Percentiles rank a stretch among this genome's conserved stretches.
phyloP scores from a whole-genome alignment of 305 asterid genomes.

The Fraxinus baroniana region DNA sequence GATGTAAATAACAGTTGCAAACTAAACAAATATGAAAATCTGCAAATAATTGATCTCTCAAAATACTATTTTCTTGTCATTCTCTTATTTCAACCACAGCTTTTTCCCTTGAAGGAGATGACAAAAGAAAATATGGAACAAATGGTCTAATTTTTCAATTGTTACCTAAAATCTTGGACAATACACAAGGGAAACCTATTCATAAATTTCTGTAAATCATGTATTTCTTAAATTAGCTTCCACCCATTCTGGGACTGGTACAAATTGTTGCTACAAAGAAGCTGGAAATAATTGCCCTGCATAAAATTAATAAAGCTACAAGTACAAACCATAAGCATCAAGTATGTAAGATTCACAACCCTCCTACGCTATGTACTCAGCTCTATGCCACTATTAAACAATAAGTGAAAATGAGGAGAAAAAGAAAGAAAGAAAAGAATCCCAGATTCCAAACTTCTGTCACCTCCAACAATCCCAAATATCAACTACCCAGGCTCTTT shows the following conservation, averaged over 20 bases:
- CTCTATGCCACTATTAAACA: conserved; percentile 36
- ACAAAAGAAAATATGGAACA: background rate
- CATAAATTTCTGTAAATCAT: background rate
- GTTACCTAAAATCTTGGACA: background rate
- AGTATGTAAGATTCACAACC: conserved; percentile 34
- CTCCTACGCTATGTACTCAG: conserved; percentile 37
- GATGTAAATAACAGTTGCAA: background rate
- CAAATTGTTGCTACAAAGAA: conserved; percentile 38
- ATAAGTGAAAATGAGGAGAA: conserved; percentile 17
- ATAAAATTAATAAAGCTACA: conserved; percentile 30
- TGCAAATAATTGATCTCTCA: background rate
- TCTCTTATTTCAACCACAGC: background rate
- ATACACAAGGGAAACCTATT: background rate
- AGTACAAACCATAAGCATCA: conserved; percentile 38
- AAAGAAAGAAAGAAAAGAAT: background rate
- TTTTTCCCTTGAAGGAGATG: background rate
- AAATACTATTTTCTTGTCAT: background rate
- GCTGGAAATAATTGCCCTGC: conserved; percentile 41
- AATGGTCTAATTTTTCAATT: background rate
- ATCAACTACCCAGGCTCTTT: conserved; percentile 32
- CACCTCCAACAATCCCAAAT: conserved; percentile 38
- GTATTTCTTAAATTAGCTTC: conserved; percentile 40
- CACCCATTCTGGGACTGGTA: conserved; percentile 43
- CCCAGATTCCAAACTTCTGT: conserved; percentile 5
- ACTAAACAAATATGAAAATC: background rate